A percentile compares a stretch with the other conserved stretches of the same genome.
Evolutionary conservation across 2,329 filamentous ascomycete genomes (phyloP).

Genomic region (Botrytis pseudocinerea): DNA sequence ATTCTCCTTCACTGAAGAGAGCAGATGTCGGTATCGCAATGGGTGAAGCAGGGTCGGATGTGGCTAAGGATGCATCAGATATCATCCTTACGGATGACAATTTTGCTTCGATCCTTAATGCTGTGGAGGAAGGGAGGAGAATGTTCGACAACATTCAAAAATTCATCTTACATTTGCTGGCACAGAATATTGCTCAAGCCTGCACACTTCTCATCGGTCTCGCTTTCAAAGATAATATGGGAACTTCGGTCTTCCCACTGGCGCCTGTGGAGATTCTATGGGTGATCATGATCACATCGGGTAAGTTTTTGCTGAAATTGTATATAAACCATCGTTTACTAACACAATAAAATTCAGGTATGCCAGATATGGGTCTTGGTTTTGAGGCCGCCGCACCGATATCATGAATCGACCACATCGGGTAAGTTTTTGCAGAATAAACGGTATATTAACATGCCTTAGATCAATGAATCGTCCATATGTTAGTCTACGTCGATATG

Average conservation of each 20-base stretch:
- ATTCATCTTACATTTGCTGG: conserved; percentile 60
- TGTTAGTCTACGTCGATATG: conserved; percentile 82
- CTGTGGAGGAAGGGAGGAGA: conserved; percentile 69
- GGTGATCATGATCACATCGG: conserved; percentile 93
- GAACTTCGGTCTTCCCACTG: conserved; percentile 81
- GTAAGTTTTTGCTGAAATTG: conserved; percentile 36
- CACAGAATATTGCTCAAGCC: conserved; percentile 81
- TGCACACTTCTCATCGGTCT: conserved; percentile 79
- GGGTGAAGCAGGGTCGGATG: conserved; percentile 61
- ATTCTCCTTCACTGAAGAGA: conserved; percentile 55
- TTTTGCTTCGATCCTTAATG: conserved; percentile 70
- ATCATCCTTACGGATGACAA: conserved; percentile 70
- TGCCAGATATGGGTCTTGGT: conserved; percentile 85
- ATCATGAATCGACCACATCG: conserved; percentile 80
- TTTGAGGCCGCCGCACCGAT: conserved; percentile 72
- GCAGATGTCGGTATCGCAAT: conserved; percentile 66
- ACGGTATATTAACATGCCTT: no score
- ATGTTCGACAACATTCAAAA: conserved; percentile 81
- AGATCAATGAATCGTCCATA: no score
- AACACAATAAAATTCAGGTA: conserved; percentile 37
- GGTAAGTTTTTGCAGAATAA: no score
- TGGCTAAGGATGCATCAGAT: conserved; percentile 62
- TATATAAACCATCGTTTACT: background rate
- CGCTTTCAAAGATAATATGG: conserved; percentile 70
- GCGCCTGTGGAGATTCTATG: conserved; percentile 85